phyloP scores from a whole-genome alignment of 306 rosid genomes.

The Casuarina glauca region DNA sequence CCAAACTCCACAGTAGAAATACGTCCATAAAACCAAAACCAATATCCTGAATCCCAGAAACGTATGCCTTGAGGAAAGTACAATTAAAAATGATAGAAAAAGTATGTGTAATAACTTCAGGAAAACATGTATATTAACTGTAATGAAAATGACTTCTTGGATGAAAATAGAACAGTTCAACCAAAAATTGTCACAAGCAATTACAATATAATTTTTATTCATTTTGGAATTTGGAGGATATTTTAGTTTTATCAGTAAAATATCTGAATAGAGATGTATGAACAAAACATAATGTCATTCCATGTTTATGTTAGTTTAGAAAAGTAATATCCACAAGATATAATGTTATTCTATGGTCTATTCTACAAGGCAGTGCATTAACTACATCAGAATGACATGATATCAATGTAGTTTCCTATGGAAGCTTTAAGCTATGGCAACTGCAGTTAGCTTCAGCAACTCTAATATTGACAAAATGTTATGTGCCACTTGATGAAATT shows the following conservation, averaged over 20 bases:
- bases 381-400: neutral
- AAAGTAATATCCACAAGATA: conserved; percentile 5
- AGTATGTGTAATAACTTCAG: too few relatives aligned
- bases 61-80: neutral
- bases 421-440: neutral
- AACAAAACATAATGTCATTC: neutral
- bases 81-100: neutral
- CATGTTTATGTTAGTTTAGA: conserved; percentile 11
- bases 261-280: neutral
- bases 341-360: neutral
- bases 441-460: conserved; percentile 12
- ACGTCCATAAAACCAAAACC: neutral
- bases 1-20: neutral
- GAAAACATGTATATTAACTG: neutral
- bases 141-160: neutral
- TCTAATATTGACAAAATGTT: conserved; percentile 17
- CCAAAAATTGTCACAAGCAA: neutral
- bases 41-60: neutral
- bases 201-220: neutral
- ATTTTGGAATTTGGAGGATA: neutral
- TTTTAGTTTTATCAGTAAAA: conserved; percentile 12
- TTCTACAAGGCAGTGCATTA: neutral
- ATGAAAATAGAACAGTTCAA: neutral
- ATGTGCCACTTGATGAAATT: conserved; percentile 16
- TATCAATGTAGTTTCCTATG: conserved; percentile 10